Evolutionary conservation across 2,329 filamentous ascomycete genomes (phyloP), one percentile per base, ranked within the genome.

Genomic region (Nannizziopsis arthrosporioides): DNA sequence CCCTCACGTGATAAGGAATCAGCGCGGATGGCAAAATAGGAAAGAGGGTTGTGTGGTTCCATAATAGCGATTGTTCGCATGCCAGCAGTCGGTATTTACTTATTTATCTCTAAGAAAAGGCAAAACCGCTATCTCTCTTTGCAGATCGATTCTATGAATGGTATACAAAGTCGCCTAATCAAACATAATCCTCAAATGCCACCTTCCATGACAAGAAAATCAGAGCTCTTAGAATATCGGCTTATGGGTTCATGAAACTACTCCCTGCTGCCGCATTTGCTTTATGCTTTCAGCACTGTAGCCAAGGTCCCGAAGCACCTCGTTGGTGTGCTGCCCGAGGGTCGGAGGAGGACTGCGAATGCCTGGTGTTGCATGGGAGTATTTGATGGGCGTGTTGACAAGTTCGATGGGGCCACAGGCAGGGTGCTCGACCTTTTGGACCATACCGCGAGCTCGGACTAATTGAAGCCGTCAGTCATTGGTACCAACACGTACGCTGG

Each of bases 371-470:
- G 83, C 84, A 56, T 89, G 80, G 4, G 88, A 94, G 64, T 88
- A 94, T 64, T 98, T 98, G 51, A 98, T 82, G 0, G 92, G 92
- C 0, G 88, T 93, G 60, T 94, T 95, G 47, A 98, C 83, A 61
- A 98, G 71, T 67, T 88, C 89, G 54, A 98, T 82, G 0, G 82
- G 77, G 0, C 92, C 92, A 63, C 90, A 96, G 6, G 74, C 72
- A 4, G 78, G 78, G 61, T 98, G 92, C 0, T 94, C 78, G 39
- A 95, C 72, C 61, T 94, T 84, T 11, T 85, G 78, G 1, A 98
- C 84, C 92, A 98, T 98, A 51, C 82, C 77, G 50, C 92, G 77
- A 17, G 89, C 89, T 47, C 71, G 68, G 0, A 80, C 78, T 80
- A 51, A 15, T 44, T 4, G 31, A 11, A 44, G 8, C 15, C n/a